Conservation (phyloP, 2,329 filamentous ascomycete species). For the Lecanoromycetidae sp. region DNA sequence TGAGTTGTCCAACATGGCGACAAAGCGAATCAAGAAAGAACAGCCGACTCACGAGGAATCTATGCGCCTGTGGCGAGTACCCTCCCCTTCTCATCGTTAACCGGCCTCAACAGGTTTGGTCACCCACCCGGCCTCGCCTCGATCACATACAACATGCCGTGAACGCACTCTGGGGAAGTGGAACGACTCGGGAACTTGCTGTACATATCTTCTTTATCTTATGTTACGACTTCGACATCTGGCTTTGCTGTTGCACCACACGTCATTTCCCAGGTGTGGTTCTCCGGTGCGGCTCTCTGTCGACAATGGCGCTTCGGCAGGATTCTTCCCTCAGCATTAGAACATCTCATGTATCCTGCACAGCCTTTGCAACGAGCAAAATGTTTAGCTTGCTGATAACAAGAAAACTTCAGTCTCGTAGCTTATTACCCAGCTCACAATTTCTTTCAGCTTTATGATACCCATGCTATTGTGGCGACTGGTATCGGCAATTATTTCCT, state of each 20-base stretch:
- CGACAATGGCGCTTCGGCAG: background rate
- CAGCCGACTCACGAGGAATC: background rate
- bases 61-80: background rate
- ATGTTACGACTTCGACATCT: background rate
- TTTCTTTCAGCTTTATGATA: background rate
- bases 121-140: background rate
- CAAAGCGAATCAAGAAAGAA: background rate
- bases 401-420: background rate
- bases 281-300: no score
- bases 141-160: background rate
- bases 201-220: background rate
- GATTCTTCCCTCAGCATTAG: background rate
- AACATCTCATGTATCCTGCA: background rate
- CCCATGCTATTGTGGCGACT: background rate
- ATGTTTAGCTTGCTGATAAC: background rate
- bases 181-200: background rate
- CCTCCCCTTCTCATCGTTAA: background rate
- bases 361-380: background rate
- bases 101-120: conserved; percentile 19
- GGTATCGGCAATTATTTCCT: background rate
- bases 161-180: background rate
- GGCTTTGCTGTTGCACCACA: background rate
- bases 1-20: background rate
- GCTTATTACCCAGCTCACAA: background rate
- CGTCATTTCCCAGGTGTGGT: background rate